Evolutionary conservation across 371 early-diverging fungal genomes (phyloP), one percentile per base, ranked within the genome.

Genomic region (Apophysomyces variabilis): DNA sequence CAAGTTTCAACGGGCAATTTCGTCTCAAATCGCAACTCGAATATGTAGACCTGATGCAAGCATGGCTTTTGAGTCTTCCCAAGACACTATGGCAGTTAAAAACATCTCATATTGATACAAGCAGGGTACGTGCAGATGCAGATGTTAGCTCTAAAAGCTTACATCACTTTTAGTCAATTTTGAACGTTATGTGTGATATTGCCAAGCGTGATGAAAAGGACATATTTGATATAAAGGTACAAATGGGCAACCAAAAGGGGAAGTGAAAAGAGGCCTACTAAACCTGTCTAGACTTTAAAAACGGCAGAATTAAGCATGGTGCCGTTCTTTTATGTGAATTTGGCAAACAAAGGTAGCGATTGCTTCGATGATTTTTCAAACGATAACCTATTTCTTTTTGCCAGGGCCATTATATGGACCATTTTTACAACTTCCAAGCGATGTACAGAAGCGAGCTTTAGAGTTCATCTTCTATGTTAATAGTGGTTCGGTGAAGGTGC

Each of bases 1-100:
- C 80, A n/a, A 70, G 77, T 36, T 83, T 76, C 38, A 77, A 76
- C 45, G 80, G 78, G 9, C 66, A 43, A 45, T 80, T 82, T 57
- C 43, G 8, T 1, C 72, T 85, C 13, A 45, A 38, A 5, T 58
- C 58, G 2, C 61, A 70, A 12, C 58, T 47, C 11, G 62, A 66
- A 57, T 65, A 74, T 47, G 68, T 73, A 1, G 56, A 64, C 6
- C 35, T 70, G 5, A 57, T 82, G 37, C 50, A 68, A 14, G 56
- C 50, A 26, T 85, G 85, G 80, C 38, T 84, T 3, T 58, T 76
- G 38, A 75, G 74, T 57, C 64, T 88, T n/a, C 89, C 89, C 18
- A 86, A 84, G 64, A 60, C 82, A 36, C 58, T 88, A 26, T 87
- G 85, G 84, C 82, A 88, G 45, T 60, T 88, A 3, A 83, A 80